Conservation (phyloP, 345 rosid genomes). For the Eucalyptus dawsonii region DNA sequence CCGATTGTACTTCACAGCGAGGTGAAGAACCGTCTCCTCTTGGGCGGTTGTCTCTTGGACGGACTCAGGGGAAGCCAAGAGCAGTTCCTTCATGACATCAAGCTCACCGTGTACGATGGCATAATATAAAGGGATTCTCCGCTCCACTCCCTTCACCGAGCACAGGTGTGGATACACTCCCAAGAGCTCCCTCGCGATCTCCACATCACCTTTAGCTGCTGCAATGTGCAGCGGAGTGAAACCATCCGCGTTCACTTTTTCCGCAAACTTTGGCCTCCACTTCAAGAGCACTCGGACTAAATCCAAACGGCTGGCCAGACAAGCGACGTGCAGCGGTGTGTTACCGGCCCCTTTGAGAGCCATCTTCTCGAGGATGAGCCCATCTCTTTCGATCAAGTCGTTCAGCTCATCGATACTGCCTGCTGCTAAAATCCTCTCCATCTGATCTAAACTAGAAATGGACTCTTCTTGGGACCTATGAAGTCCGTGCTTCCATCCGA, state of each 20-base stretch:
- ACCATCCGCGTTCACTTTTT: not conserved
- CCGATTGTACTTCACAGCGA: not conserved
- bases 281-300: not conserved
- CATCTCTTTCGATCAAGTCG: not conserved
- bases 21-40: not conserved
- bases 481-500: too few relatives aligned
- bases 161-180: not conserved
- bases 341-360: not conserved
- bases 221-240: not conserved
- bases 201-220: not conserved
- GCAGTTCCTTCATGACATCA: not conserved
- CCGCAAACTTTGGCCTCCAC: not conserved
- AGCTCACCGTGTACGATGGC: not conserved
- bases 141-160: not conserved
- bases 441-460: not conserved
- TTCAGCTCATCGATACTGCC: not conserved
- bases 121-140: rapidly evolving
- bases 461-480: not conserved
- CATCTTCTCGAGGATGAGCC: not conserved
- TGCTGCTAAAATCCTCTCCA: not conserved
- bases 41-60: not conserved
- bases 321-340: not conserved
- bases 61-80: not conserved
- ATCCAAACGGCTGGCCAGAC: not conserved
- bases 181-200: not conserved